These are phyloP conservation scores for Citrus mangshanensis DNA, from an alignment of 345 rosid species.

Conservation along the genomic window DNA sequence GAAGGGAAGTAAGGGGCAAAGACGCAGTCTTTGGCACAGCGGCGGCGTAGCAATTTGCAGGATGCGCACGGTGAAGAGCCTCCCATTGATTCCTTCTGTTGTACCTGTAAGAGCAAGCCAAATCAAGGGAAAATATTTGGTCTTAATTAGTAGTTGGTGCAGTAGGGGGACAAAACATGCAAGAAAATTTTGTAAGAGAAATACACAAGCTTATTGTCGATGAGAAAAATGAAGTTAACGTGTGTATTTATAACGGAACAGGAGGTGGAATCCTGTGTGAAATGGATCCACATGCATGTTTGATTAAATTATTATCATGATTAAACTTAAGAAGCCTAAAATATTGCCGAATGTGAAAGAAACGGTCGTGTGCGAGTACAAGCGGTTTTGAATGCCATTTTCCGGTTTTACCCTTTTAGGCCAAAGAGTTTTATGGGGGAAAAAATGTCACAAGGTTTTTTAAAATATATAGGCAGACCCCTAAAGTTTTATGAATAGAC, in stretches of 20 bases:
- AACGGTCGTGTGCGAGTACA: not conserved
- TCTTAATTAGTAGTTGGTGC: too few relatives aligned
- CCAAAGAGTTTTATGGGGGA: too few relatives aligned
- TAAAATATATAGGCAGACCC: too few relatives aligned
- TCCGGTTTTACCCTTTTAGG: slow-evolving; percentile 5
- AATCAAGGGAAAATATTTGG: too few relatives aligned
- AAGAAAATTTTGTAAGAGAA: too few relatives aligned
- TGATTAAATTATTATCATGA: not conserved
- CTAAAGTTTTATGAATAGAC: too few relatives aligned
- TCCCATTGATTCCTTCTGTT: slow-evolving; percentile 22
- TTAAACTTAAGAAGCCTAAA: not conserved
- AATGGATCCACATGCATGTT: slow-evolving; percentile 35
- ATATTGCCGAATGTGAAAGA: not conserved
- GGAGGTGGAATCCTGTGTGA: slow-evolving; percentile 4
- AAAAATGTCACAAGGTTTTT: too few relatives aligned
- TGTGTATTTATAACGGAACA: slow-evolving; percentile 48
- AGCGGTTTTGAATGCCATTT: not conserved
- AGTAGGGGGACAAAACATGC: too few relatives aligned
- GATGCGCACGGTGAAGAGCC: slow-evolving; percentile 86
- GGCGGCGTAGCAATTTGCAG: slow-evolving; percentile 74
- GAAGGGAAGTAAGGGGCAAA: slow-evolving; percentile 92
- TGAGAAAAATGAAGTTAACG: slow-evolving; percentile 26
- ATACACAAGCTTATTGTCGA: slow-evolving; percentile 26
- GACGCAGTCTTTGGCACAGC: slow-evolving; percentile 78
- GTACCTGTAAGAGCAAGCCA: not conserved